Evolutionary conservation across 1,139 yeast genomes (phyloP), one percentile per base, ranked within the genome.

Genomic region (Pneumocystis canis): DNA sequence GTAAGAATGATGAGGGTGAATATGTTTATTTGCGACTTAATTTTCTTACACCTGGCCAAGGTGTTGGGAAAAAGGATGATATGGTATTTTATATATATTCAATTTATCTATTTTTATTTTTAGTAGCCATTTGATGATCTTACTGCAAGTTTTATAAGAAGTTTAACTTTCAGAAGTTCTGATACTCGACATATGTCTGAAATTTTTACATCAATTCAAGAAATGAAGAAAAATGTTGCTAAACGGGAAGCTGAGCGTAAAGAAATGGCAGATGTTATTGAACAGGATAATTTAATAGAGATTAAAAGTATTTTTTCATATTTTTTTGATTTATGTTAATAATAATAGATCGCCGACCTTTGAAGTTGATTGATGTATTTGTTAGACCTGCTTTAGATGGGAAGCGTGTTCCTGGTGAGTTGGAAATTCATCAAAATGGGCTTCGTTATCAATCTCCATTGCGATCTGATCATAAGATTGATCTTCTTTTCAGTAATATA

Each of bases 301-400:
- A 82, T 86, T 67, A 84, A 84, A 73, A 67, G 33, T 37, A 47
- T n/a, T n/a, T 28, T 28, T 20, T 28, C 11, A 11, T 25, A 16
- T 47, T 47, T 47, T 25, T 47, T 11, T 6, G 25, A 47, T 35
- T 25, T n/a, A 33, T 32, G 5, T 11, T 40, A 18, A 56, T 60
- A 33, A 60, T 33, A 16, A 18, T 14, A 18, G 82, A 88, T 33
- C 83, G 84, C 64, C 82, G 97, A 70, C 88, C 95, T 58, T 84
- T 85, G 74, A 83, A 92, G 73, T 78, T 92, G 67, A 97, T 90
- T 66, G 85, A 87, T 67, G 92, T 92, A 2, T 89, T 85, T 73
- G 85, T 90, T 58, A 84, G 98, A 73, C 98, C 98, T 53, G 89
- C 92, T 64, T 97, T 97, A 0, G 98, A 92, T 72, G 87, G 96